Evolutionary conservation across 225 moss, liverwort and hornwort species (phyloP), one percentile per base, ranked within the genome.

Genomic region (Rhytidiadelphus loreus): DNA sequence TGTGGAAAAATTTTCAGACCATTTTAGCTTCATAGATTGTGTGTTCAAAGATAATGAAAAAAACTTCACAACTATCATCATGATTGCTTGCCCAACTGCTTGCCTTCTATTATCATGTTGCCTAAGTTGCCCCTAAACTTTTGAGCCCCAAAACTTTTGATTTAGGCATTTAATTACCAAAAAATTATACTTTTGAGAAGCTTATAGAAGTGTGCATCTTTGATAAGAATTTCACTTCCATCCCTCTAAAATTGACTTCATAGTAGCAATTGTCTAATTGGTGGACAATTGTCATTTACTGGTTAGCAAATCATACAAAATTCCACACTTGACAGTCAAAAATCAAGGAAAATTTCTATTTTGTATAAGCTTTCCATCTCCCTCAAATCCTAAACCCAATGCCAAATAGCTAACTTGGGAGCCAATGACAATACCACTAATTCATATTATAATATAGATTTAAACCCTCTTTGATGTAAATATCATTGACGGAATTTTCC

Each of bases 401-500:
- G 4, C 4, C 4, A 14, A n/a, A n/a, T 4, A 12, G 0, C 21
- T 66, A 12, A 66, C 3, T 21, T 12, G 12, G 0, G n/a, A 68
- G 13, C 4, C n/a, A 68, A 12, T 68, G 68, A 68, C 7, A 12
- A n/a, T 2, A 0, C 4, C 4, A 7, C 1, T 0, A 1, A 68
- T n/a, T n/a, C 4, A 68, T n/a, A 68, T 23, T n/a, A 13, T 22
- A 68, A 68, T 12, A 4, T 3, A 66, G 3, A 2, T n/a, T n/a
- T n/a, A 12, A n/a, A 68, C 6, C 12, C 2, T n/a, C 22, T n/a
- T 7, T 66, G 7, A 21, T 65, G 37, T 19, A 65, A 65, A 65
- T 66, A 4, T n/a, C n/a, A 6, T n/a, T 2, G 7, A 68, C 0
- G 1, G 1, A n/a, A 23, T 22, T n/a, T n/a, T 22, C 13, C 7